Conservation (phyloP, 176 grass and related monocot genomes). For the Rhynchospora tenuis region DNA sequence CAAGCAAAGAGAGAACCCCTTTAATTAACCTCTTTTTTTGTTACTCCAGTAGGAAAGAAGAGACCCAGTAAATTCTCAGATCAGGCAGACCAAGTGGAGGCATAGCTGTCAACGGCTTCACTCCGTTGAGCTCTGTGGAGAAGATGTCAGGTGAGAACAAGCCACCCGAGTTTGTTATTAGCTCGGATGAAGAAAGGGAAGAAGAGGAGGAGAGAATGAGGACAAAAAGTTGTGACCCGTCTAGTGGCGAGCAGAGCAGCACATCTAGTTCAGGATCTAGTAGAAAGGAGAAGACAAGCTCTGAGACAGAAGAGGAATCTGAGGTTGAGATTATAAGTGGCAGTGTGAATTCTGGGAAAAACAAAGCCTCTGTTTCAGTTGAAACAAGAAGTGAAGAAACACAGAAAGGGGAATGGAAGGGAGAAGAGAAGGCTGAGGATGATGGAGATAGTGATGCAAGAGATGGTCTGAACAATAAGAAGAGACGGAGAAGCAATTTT, state of each 20-base stretch:
- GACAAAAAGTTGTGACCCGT: no score
- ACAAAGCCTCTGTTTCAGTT: not conserved
- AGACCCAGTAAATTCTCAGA: not conserved
- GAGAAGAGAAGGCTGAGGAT: not conserved
- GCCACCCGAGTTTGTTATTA: not conserved
- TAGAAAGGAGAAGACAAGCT: not conserved
- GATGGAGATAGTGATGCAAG: not conserved
- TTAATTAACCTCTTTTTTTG: not conserved
- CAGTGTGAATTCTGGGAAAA: not conserved
- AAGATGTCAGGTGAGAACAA: not conserved
- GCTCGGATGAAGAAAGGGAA: not conserved
- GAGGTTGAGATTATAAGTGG: not conserved
- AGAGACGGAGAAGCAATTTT: not conserved
- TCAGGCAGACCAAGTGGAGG: not conserved
- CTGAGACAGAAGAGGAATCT: not conserved
- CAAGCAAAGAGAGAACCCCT: not conserved
- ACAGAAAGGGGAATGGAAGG: not conserved
- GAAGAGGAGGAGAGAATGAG: not conserved
- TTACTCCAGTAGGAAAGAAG: not conserved
- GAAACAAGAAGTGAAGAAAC: not conserved
- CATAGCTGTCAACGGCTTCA: not conserved
- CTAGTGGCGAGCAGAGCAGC: not conserved
- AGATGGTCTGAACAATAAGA: not conserved
- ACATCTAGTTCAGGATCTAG: not conserved
- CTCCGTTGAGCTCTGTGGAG: not conserved